Evolutionary conservation across 2,329 filamentous ascomycete species (phyloP).

Genomic region (Metarhizium robertsii): DNA sequence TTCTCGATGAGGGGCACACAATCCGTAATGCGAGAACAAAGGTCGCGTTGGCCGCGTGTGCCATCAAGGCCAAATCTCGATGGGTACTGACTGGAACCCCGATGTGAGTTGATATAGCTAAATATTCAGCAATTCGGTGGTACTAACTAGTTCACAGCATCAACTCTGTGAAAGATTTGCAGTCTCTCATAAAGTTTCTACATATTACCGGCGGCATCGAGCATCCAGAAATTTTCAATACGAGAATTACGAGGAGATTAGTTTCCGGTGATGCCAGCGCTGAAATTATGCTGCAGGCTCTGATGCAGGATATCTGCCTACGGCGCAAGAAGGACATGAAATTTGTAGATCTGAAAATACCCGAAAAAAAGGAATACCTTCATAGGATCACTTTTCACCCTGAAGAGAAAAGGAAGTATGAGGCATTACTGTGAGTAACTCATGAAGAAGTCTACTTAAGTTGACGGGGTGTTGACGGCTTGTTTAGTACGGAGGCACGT

Average conservation of each 20-base stretch:
- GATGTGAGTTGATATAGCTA: slow-evolving; percentile 41
- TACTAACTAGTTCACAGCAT: slow-evolving; percentile 36
- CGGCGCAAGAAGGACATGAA: slow-evolving; percentile 81
- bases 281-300: slow-evolving; percentile 57
- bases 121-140: not conserved
- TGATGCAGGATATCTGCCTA: slow-evolving; percentile 75
- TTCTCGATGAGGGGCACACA: slow-evolving; percentile 75
- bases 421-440: slow-evolving; percentile 52
- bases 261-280: slow-evolving; percentile 45
- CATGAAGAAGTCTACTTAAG: not conserved
- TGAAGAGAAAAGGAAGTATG: slow-evolving; percentile 70
- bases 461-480: slow-evolving; percentile 12
- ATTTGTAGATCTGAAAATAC: slow-evolving; percentile 74
- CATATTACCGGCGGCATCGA: slow-evolving; percentile 68
- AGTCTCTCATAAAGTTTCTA: slow-evolving; percentile 70
- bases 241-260: slow-evolving; percentile 52
- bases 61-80: slow-evolving; percentile 58
- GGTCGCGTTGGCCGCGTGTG: slow-evolving; percentile 57
- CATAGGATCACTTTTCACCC: slow-evolving; percentile 64
- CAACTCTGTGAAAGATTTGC: slow-evolving; percentile 73
- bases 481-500: slow-evolving; percentile 57
- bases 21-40: slow-evolving; percentile 73
- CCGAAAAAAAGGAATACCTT: slow-evolving; percentile 67
- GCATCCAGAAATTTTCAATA: slow-evolving; percentile 63
- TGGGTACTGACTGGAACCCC: slow-evolving; percentile 79